Evolutionary conservation across 139 green algal genomes (phyloP), one percentile per base, ranked within the genome.

Genomic region (Marvania coccoides): DNA sequence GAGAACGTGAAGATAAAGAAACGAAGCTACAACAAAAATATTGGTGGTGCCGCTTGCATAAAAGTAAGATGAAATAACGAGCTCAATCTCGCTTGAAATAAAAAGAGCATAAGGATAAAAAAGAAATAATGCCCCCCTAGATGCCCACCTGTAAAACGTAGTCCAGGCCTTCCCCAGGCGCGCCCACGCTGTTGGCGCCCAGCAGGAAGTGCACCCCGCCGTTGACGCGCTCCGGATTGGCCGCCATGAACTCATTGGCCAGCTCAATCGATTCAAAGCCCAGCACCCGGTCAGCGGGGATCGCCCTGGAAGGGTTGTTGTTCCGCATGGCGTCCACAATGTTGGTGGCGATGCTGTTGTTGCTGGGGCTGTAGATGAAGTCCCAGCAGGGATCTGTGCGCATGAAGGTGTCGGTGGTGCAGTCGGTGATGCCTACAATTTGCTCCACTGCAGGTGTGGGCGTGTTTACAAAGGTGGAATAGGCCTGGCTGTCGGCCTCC

Each of bases 311-410:
- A 4, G 69, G 71, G 63, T 94, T 95, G 72, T 80, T 85, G n/a
- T 9, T 3, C 36, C 63, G 38, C 3, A 95, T 87, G 10, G 36
- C 23, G 4, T 72, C 29, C 6, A 93, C 75, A 30, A 95, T 78
- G 0, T 23, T 55, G 2, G 47, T 24, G 4, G 13, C 47, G 14
- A 51, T 28, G 3, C 35, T 13, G 37, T 60, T 51, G 24, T 69
- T 86, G 61, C 78, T 75, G 0, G 86, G 89, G 5, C 70, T 75
- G 70, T 88, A 96, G 4, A 90, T 39, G 48, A 95, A 85, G 63
- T 87, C 80, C 34, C 72, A 81, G 73, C 89, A 96, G 24, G 70
- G 63, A 2, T 63, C 53, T 13, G 61, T 53, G 9, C 62, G 67
- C 2, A 91, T 85, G 61, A 84, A 94, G 0, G 89, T 19, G 66